Conservation (phyloP, 73 alveolate species). For the Tetrahymena malaccensis region DNA sequence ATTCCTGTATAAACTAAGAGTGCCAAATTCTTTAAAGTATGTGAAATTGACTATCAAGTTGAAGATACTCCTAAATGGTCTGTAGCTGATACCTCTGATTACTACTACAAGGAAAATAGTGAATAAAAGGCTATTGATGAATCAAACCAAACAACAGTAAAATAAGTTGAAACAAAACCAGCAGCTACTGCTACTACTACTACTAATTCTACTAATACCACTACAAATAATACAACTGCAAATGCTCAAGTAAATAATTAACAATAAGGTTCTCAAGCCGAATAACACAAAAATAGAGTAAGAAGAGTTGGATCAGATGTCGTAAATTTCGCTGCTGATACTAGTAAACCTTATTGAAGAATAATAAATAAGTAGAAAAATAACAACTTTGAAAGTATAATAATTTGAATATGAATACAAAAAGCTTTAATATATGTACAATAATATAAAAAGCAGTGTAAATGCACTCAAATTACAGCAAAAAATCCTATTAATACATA, state of each 20-base stretch:
- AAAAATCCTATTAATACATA: too few species aligned
- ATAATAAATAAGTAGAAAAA: not conserved
- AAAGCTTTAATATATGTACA: not conserved
- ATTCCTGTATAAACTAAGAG: not conserved
- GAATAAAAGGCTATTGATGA: not conserved
- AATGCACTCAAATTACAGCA: too few species aligned
- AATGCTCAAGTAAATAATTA: not conserved
- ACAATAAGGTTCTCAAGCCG: not conserved
- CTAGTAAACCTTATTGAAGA: not conserved
- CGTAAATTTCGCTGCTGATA: not conserved
- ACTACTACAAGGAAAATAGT: not conserved
- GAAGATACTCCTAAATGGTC: not conserved
- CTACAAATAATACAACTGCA: not conserved
- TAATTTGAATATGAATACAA: not conserved
- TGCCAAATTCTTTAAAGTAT: not conserved
- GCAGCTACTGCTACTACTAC: not conserved
- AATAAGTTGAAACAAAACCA: not conserved
- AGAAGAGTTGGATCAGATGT: not conserved
- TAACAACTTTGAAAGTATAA: not conserved
- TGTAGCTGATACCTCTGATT: not conserved
- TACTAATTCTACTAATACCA: not conserved
- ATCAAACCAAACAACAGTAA: not conserved
- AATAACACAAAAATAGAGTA: not conserved
- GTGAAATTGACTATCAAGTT: not conserved
- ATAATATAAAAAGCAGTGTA: not conserved